Evolutionary conservation across 2,329 filamentous ascomycete species (phyloP).

Genomic region (Botrytis galanthina): DNA sequence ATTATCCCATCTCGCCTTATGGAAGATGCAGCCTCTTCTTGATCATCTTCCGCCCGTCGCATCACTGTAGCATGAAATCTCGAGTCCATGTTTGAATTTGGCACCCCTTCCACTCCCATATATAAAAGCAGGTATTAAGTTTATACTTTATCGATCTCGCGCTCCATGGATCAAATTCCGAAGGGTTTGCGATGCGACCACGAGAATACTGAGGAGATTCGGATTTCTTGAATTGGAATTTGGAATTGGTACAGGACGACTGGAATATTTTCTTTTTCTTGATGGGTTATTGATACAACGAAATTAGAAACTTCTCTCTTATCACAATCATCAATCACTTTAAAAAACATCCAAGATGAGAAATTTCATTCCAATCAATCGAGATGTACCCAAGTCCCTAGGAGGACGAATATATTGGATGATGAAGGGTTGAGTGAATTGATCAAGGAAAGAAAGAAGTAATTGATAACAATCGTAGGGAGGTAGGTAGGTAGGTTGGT

Average conservation of each 20-base stretch:
- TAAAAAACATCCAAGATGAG: neutral
- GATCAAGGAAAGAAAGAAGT: neutral
- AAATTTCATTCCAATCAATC: neutral
- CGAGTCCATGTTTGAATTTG: constrained; percentile 32
- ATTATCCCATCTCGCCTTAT: constrained; percentile 20
- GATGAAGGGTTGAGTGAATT: neutral
- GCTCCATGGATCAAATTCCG: constrained; percentile 30
- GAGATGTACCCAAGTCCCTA: neutral
- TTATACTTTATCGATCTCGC: constrained; percentile 22
- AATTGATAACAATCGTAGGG: neutral
- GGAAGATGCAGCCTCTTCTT: constrained; percentile 4
- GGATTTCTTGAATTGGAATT: neutral
- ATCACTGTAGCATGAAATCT: constrained; percentile 37
- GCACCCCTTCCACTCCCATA: constrained; percentile 24
- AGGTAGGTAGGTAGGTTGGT: neutral
- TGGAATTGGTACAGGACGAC: constrained; percentile 4
- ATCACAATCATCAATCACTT: constrained; percentile 16
- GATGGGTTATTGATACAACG: constrained; percentile 22
- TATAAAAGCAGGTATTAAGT: constrained; percentile 7
- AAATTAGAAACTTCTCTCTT: constrained; percentile 7
- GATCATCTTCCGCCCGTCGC: constrained; percentile 34
- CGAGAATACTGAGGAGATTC: neutral
- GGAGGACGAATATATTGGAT: neutral
- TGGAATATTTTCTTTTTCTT: constrained; percentile 7
- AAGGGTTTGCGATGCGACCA: constrained; percentile 13